Percentiles rank a stretch among this genome's conserved stretches.
These are phyloP conservation scores for Scenedesmus sp. DNA, from an alignment of 163 green algal genomes.

Conservation along the genomic window DNA sequence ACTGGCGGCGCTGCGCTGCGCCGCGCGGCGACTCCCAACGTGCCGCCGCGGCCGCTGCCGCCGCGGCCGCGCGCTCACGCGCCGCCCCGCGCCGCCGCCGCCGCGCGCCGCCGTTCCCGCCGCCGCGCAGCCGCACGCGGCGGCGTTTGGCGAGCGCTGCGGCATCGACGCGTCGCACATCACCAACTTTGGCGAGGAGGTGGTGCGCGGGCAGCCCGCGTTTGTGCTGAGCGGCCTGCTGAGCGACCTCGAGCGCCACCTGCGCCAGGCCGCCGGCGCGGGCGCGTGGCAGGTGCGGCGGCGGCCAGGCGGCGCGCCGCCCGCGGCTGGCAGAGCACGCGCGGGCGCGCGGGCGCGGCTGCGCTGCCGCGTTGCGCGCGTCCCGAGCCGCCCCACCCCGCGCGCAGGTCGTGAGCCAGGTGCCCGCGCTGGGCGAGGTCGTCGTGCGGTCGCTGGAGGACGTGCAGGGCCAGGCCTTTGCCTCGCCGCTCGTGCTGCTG, in stretches of 20 bases:
- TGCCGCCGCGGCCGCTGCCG: too few species aligned
- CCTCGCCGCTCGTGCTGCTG: slow-evolving; percentile 42
- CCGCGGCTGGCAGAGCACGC: too few species aligned
- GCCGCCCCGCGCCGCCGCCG: slow-evolving; percentile 5
- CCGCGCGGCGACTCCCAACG: too few species aligned
- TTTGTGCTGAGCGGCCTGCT: slow-evolving; percentile 73
- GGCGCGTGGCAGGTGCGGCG: slow-evolving; percentile 77
- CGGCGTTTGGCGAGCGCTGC: slow-evolving; percentile 61
- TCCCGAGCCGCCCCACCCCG: too few species aligned
- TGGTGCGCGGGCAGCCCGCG: slow-evolving; percentile 81
- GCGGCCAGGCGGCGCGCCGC: too few species aligned
- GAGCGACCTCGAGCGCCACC: slow-evolving; percentile 61
- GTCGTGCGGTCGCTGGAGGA: slow-evolving; percentile 34
- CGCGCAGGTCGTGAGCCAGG: slow-evolving; percentile 48
- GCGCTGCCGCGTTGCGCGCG: too few species aligned
- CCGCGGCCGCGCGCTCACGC: too few species aligned
- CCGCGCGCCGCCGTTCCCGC: slow-evolving; percentile 11
- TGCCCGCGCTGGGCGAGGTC: slow-evolving; percentile 21
- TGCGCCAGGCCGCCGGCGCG: slow-evolving; percentile 73
- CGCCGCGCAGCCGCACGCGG: slow-evolving; percentile 69
- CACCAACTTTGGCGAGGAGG: slow-evolving; percentile 93
- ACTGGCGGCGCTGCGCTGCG: neutral
- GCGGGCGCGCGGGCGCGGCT: too few species aligned
- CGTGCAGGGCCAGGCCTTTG: slow-evolving; percentile 45
- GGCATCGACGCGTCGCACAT: slow-evolving; percentile 75